Evolutionary conservation across 164 flowering plant genomes (phyloP), one percentile per base, ranked within the genome.

Genomic region (Magnolia kwangsiensis): DNA sequence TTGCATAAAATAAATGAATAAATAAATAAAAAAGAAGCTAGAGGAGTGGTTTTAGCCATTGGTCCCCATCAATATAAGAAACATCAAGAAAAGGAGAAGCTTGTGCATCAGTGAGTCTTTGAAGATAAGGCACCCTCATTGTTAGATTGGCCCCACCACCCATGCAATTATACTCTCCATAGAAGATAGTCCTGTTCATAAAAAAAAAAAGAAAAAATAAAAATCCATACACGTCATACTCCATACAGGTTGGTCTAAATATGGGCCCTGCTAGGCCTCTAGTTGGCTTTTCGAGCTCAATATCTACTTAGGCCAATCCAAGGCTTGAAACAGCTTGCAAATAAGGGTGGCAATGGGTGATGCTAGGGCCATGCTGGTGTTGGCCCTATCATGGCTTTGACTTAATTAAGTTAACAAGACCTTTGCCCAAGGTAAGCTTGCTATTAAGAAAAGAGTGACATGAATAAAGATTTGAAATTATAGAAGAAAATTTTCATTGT

Each of bases 131-230:
- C 5, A 77, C 95, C 75, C 99, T 91, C 82, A 80, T 4, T 0
- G 79, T 81, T 75, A 68, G 73, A 73, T 90, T 85, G 1, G 97
- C 90, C 76, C 99, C 99, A 37, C 79, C 81, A 10, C 99, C 99
- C 14, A 82, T 71, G 82, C 97, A 93, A 69, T 83, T 86, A 85
- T 91, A 93, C 81, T 95, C 98, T 72, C 96, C 99, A 78, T 91
- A 95, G 76, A 86, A 95, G 21, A 91, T 69, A 4, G 85, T 91
- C 92, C 98, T 95, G 88, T 11, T 45, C 2, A 50, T 50, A 67
- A 7, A 10, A 10, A 55, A 55, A n/a, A 31, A 31, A 31, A 31
- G 0, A 1, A 31, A 31, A 31, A 31, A 31, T 31, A 31, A 31
- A 37, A 37, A 37, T 3, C 45, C 45, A 37, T 37, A 37, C 45